Evolutionary conservation across 2,329 filamentous ascomycete genomes (phyloP), one percentile per base, ranked within the genome.

Genomic region (Lachnellula arida): DNA sequence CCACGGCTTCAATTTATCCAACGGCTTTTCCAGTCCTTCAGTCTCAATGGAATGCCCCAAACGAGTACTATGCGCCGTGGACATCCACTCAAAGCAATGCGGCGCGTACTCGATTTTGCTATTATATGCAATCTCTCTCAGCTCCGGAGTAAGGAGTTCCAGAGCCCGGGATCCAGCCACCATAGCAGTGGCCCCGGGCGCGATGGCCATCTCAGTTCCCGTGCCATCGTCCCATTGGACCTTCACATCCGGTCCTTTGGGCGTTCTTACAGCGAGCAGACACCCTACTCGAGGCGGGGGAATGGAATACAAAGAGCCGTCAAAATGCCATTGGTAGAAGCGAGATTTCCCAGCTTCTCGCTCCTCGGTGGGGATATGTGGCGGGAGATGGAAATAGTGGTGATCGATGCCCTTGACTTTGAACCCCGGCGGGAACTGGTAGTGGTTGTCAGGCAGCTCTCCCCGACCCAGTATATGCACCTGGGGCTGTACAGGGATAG

Each of bases 261-360:
- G 70, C 7, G 67, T 70, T 19, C 65, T 55, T 9, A 72, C 71
- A 9, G 70, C 70, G n/a, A 72, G 64, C 23, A 72, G 57, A 53
- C 70, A 71, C 37, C 70, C 70, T 2, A 72, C 69, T 9, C 70
- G 62, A 7, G 71, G 69, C 46, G 71, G 71, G 9, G 69, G 70
- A 44, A 72, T 72, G 42, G 63, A 60, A 57, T 73, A 72, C 25
- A 73, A 58, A 1, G 70, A 49, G 17, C 64, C 70, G 56, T 72
- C 70, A 59, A 69, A 72, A 55, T 72, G 70, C 71, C 71, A 72
- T 47, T 71, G 69, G 54, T 71, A 71, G 53, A 73, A 73, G 2
- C 70, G 61, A 35, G 65, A 68, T 35, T 67, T 64, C 4, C 71
- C 71, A 4, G 64, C 62, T 46, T 70, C 70, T 1, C 70, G 63